Evolutionary conservation across 2,329 filamentous ascomycete species (phyloP).

Genomic region (Metarhizium sp.): DNA sequence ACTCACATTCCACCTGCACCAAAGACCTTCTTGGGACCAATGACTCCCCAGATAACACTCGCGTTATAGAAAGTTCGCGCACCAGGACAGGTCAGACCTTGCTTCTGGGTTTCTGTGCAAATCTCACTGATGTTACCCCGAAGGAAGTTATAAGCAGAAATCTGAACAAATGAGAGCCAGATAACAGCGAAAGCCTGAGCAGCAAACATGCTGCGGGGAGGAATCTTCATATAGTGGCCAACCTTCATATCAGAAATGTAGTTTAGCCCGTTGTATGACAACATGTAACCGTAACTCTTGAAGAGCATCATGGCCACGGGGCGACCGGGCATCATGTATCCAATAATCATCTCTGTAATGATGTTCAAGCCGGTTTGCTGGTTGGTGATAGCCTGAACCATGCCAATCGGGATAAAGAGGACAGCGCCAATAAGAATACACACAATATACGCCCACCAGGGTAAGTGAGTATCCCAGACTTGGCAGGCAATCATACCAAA

Average conservation of each 20-base stretch:
- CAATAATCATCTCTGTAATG: constrained; percentile 38
- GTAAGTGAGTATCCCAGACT: constrained; percentile 29
- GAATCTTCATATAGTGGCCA: constrained; percentile 44
- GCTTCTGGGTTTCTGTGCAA: constrained; percentile 36
- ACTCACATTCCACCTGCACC: constrained; percentile 22
- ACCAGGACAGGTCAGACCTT: constrained; percentile 46
- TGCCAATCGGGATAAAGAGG: constrained; percentile 33
- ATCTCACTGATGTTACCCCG: constrained; percentile 41
- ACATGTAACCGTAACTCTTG: constrained; percentile 38
- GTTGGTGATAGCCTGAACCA: constrained; percentile 40
- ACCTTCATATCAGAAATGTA: constrained; percentile 42
- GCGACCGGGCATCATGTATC: constrained; percentile 37
- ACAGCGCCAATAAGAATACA: constrained; percentile 30
- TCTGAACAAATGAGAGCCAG: constrained; percentile 29
- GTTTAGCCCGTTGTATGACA: constrained; percentile 34
- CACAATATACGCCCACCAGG: constrained; percentile 33
- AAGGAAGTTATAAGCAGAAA: constrained; percentile 28
- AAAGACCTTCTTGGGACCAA: constrained; percentile 31
- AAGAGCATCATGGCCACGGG: constrained; percentile 42
- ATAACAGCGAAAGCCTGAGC: constrained; percentile 33
- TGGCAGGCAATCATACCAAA: constrained; percentile 31
- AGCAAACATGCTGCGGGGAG: constrained; percentile 38
- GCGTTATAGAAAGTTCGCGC: constrained; percentile 51
- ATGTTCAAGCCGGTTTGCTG: constrained; percentile 38
- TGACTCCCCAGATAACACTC: constrained; percentile 52